phyloP scores from a whole-genome alignment of 2,329 filamentous ascomycete species.

The Lecanoromycetidae sp. region DNA sequence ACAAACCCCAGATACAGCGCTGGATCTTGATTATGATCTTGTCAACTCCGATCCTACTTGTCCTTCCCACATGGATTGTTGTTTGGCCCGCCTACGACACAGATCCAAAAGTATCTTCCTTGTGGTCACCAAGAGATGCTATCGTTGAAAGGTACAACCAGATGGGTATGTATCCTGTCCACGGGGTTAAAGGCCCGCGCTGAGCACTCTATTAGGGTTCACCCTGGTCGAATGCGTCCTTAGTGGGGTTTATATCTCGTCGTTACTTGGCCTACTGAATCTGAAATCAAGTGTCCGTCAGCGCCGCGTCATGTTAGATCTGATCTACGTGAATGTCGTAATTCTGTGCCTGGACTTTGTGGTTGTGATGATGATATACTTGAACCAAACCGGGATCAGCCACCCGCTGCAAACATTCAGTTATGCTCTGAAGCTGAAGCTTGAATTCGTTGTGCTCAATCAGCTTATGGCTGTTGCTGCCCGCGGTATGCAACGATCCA shows the following conservation, averaged over 20 bases:
- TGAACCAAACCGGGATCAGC: conserved; percentile 13
- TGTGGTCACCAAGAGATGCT: conserved; percentile 13
- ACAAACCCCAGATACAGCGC: conserved; percentile 1
- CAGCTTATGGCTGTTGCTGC: conserved; percentile 17
- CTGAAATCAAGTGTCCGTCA: conserved; percentile 11
- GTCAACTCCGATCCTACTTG: neutral
- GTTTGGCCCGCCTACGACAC: conserved; percentile 9
- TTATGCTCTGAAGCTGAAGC: conserved; percentile 14
- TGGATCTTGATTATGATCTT: conserved; percentile 8
- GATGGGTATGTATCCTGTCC: conserved; percentile 1
- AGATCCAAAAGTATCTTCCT: conserved; percentile 4
- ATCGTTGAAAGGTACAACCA: conserved; percentile 13
- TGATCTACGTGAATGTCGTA: conserved; percentile 14
- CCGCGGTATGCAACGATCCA: conserved; percentile 3
- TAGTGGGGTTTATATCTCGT: conserved; percentile 15
- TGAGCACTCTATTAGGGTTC: neutral
- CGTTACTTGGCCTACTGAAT: conserved; percentile 1
- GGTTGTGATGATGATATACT: conserved; percentile 7
- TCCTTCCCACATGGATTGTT: conserved; percentile 11
- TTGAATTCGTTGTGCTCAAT: conserved; percentile 15
- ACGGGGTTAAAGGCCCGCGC: too few species aligned
- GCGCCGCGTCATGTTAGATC: conserved; percentile 13
- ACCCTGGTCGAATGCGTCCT: conserved; percentile 11
- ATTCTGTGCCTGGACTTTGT: conserved; percentile 5
- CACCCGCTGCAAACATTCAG: conserved; percentile 14